Evolutionary conservation across 2,329 filamentous ascomycete species (phyloP), one percentile per base, ranked within the genome.

Genomic region (Hymenoscyphus repandus): DNA sequence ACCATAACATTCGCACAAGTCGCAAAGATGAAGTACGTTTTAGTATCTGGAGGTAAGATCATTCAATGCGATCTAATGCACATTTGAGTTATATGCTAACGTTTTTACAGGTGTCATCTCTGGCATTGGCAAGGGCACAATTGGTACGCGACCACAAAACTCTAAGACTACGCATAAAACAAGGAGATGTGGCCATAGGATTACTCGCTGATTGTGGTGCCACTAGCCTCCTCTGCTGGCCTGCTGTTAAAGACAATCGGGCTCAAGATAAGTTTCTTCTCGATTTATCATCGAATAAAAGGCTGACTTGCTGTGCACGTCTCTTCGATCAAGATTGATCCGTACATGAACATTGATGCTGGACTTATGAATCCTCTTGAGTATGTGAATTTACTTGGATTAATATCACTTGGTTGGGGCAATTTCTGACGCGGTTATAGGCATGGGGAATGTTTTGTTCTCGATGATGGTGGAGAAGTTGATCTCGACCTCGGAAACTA

Each of bases 361-460:
- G 84, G 84, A 50, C 82, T 79, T 44, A 59, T 64, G 62, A 78
- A 80, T 62, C 82, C 82, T 37, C 83, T 76, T 57, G 79, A 85
- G 77, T 80, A 70, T 27, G 22, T 7, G 22, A 55, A 70, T 34
- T 39, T 45, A 38, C 42, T 18, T 48, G 12, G 30, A 11, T 15
- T 10, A 38, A 69, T 49, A 63, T 65, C 56, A 59, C 64, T 27
- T 61, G 62, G 41, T 64, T 66, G 27, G 66, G 72, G 65, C 31
- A 27, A 17, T 12, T 15, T 48, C 45, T 36, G 10, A 48, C 27
- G 37, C n/a, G 20, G 13, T 27, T 30, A 12, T 58, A 87, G 83
- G 69, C 90, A 95, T 66, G 91, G 91, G 58, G 91, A 96, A 72
- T 86, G 87, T 60, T 96, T 92, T 66, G 91, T 96, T 44, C 79